These are phyloP conservation scores for Cytospora chrysosperma DNA, from an alignment of 2,329 filamentous ascomycete genomes.

Conservation along the genomic window DNA sequence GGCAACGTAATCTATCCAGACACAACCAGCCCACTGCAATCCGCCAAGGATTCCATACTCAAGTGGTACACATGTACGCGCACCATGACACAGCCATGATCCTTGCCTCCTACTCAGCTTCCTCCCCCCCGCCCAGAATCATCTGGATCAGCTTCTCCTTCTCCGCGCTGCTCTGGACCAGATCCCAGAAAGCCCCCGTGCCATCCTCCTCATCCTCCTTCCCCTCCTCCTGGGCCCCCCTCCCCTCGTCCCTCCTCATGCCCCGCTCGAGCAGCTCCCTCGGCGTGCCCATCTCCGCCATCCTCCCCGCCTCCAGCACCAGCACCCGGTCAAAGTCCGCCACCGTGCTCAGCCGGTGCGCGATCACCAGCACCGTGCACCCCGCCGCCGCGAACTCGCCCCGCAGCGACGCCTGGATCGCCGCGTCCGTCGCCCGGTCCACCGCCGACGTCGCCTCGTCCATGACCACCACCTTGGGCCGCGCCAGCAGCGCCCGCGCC, in stretches of 20 bases:
- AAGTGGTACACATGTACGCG: too few species aligned
- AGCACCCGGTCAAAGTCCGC: constrained; percentile 51
- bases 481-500: constrained; percentile 44
- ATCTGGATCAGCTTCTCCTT: constrained; percentile 32
- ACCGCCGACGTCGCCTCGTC: constrained; percentile 49
- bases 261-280: constrained; percentile 40
- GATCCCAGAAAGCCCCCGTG: constrained; percentile 31
- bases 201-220: constrained; percentile 23
- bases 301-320: constrained; percentile 47
- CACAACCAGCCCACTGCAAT: not conserved
- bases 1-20: not conserved
- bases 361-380: constrained; percentile 52
- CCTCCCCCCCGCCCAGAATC: constrained; percentile 29
- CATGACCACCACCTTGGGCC: constrained; percentile 42
- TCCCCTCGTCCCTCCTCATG: constrained; percentile 31
- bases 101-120: constrained; percentile 11
- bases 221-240: constrained; percentile 13
- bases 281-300: constrained; percentile 44
- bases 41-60: too few species aligned
- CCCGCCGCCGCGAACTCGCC: constrained; percentile 45
- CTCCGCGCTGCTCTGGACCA: constrained; percentile 33
- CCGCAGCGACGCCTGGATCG: constrained; percentile 56
- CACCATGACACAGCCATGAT: not conserved
- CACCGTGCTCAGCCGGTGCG: constrained; percentile 44
- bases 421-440: constrained; percentile 55